A percentile compares a stretch with the other conserved stretches of the same genome.
These are phyloP conservation scores for Auxenochlorella pyrenoidosa DNA, from an alignment of 139 green algal genomes.

Conservation along the genomic window DNA sequence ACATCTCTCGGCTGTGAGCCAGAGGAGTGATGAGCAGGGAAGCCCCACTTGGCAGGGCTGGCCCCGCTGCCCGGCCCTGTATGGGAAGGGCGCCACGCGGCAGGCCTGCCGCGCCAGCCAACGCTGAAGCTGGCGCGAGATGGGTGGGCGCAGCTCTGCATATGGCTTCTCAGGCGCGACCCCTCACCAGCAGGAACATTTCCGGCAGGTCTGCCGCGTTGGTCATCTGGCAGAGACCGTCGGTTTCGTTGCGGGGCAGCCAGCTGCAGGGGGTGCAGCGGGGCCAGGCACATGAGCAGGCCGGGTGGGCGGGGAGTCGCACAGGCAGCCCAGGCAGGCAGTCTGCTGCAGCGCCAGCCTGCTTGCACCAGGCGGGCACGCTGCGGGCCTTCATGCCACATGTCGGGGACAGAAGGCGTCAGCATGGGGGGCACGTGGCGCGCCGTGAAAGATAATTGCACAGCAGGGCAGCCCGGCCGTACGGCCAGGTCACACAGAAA, in stretches of 20 bases:
- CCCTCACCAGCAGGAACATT: slow-evolving; percentile 19
- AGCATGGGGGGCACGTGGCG: too few relatives aligned
- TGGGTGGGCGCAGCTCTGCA: too few relatives aligned
- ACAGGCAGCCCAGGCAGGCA: not conserved
- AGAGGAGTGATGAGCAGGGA: not conserved
- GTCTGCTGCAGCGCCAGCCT: not conserved
- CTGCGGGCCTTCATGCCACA: too few relatives aligned
- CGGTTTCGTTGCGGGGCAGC: slow-evolving; percentile 13
- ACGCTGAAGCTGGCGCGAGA: too few relatives aligned
- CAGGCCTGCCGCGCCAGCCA: not conserved
- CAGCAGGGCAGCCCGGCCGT: too few relatives aligned
- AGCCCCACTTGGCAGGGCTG: not conserved
- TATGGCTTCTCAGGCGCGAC: too few relatives aligned
- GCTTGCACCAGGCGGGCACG: too few relatives aligned
- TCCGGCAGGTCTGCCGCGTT: slow-evolving; percentile 23
- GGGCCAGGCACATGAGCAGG: not conserved
- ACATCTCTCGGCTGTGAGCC: too few relatives aligned
- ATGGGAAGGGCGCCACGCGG: not conserved
- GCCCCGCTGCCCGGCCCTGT: too few relatives aligned
- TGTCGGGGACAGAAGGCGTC: too few relatives aligned
- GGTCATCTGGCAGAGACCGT: slow-evolving; percentile 16
- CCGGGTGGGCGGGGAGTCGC: not conserved
- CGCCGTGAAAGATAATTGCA: too few relatives aligned
- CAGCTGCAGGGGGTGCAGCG: slow-evolving; percentile 13
- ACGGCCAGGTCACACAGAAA: too few relatives aligned